Base-by-base conservation (phyloP, 2,329 filamentous ascomycete genomes). In the Cryphonectria radicalis region DNA sequence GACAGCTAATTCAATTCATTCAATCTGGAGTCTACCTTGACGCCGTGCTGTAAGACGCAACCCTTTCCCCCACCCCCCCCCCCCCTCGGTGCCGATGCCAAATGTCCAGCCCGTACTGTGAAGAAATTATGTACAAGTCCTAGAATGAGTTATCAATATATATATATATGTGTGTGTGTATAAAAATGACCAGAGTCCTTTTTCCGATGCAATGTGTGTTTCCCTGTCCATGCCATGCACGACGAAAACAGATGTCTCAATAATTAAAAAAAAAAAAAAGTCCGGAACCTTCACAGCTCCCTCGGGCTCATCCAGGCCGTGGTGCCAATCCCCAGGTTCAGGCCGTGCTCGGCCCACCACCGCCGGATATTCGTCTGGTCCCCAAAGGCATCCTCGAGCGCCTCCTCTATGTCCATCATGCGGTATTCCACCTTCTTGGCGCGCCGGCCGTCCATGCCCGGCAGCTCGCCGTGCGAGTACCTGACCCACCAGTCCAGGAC, bases 341-440 rank as follows among this genome's bases (percentile, higher is more conserved):
- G 82, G 0, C 93, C 94, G 76, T 96, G 95, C 74, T 86, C 84
- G 35, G 93, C 92, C 95, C 95, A 98, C 95, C 95, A 98, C 74
- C 87, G 86, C 70, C 93, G 85, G 25, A 97, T 93, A 53, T 88
- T 87, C 74, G 90, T 89, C 73, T 94, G 73, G 69, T 92, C 90
- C 11, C 88, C 88, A 66, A 95, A 88, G 32, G 93, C 93, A 79
- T 97, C 95, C 79, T 98, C 95, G 55, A 98, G 86, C 0, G 95
- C 95, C 81, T 98, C 95, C 79, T 98, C 95, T 73, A 98, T 96
- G 80, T 97, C 94, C 80, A 94, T 97, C 0, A 94, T 97, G 80
- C 95, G 95, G 81, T 97, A 98, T 80, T 97, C 94, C 37, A 98
- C 94, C 67, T 89, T 87, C 75, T 95, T 86, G 0, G 90, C 89